A percentile compares a stretch with the other conserved stretches of the same genome.
Conservation (phyloP, 352 stramenopile genomes). For the Globisporangium abappressorium region DNA sequence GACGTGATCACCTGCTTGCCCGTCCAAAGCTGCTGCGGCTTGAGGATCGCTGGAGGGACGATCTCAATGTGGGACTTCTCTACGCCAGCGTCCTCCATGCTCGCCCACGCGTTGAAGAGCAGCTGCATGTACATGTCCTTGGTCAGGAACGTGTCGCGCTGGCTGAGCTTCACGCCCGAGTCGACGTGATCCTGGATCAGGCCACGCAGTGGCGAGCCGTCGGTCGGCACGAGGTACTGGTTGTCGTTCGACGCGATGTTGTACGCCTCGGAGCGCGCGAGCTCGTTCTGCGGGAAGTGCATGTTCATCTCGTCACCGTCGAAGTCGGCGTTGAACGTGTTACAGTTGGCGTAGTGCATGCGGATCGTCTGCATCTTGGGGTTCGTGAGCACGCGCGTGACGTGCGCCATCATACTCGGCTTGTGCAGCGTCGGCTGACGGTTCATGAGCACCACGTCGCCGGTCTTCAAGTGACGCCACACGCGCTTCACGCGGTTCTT, state of each 20-base stretch:
- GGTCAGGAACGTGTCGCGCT: slow-evolving; percentile 97
- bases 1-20: slow-evolving; percentile 99
- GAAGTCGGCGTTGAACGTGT: slow-evolving; percentile 99
- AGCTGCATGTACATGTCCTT: slow-evolving; percentile 99
- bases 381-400: slow-evolving; percentile 95
- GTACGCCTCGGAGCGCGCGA: slow-evolving; percentile 97
- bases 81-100: slow-evolving; percentile 91
- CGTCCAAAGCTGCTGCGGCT: slow-evolving; percentile 97
- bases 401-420: slow-evolving; percentile 99
- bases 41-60: slow-evolving; percentile 96
- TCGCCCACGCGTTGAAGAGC: slow-evolving; percentile 93
- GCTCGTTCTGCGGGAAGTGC: slow-evolving; percentile 99
- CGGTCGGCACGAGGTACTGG: slow-evolving; percentile 97
- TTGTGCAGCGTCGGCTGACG: slow-evolving; percentile 99
- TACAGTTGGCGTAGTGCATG: slow-evolving; percentile 99
- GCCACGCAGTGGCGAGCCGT: slow-evolving; percentile 96
- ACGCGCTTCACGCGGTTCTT: slow-evolving; percentile 94
- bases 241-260: slow-evolving; percentile 97
- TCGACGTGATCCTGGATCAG: slow-evolving; percentile 99
- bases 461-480: slow-evolving; percentile 96
- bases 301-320: slow-evolving; percentile 99
- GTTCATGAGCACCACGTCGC: slow-evolving; percentile 99
- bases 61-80: slow-evolving; percentile 92
- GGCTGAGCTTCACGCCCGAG: slow-evolving; percentile 97
- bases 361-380: slow-evolving; percentile 98